Conservation (phyloP, 2,329 filamentous ascomycete genomes). For the Polytolypa hystricis region DNA sequence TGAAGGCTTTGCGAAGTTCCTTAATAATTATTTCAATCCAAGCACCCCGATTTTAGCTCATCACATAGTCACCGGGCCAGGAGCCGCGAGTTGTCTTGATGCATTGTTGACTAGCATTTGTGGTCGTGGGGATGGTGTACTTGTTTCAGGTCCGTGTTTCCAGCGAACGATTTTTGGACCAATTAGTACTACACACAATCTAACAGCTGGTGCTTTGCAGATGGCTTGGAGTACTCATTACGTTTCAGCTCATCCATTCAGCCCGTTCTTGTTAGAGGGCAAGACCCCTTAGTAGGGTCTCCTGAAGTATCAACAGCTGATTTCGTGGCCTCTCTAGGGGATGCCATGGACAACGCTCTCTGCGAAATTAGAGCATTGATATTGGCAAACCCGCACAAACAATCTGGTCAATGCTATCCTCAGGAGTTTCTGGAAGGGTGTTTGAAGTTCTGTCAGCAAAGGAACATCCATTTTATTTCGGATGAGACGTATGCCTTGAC, state of each 20-base stretch:
- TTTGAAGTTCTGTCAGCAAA: conserved; percentile 15
- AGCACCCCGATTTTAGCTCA: conserved; percentile 11
- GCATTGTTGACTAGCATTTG: conserved; percentile 24
- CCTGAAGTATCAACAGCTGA: too few relatives aligned
- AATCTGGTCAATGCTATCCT: conserved; percentile 18
- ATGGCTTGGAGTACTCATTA: conserved; percentile 15
- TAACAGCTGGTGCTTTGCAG: conserved; percentile 6
- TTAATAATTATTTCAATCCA: conserved; percentile 21
- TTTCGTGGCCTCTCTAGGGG: conserved; percentile 10
- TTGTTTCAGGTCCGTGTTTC: conserved; percentile 22
- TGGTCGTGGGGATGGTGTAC: conserved; percentile 22
- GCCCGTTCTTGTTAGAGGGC: conserved; percentile 13
- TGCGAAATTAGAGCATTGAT: conserved; percentile 15
- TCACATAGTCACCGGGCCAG: conserved; percentile 15
- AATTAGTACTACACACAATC: too few relatives aligned
- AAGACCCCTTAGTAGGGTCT: too few relatives aligned
- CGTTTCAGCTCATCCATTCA: conserved; percentile 10
- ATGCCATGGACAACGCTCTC: conserved; percentile 9
- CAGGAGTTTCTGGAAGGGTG: conserved; percentile 12
- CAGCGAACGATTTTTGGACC: too few relatives aligned
- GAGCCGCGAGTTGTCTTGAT: conserved; percentile 15
- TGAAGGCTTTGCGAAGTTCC: conserved; percentile 12
- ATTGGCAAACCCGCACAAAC: conserved; percentile 19
- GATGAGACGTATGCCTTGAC: conserved; percentile 19
- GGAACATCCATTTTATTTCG: conserved; percentile 18